Base-by-base conservation (phyloP, 257 asterid genomes). In the Verbena officinalis region DNA sequence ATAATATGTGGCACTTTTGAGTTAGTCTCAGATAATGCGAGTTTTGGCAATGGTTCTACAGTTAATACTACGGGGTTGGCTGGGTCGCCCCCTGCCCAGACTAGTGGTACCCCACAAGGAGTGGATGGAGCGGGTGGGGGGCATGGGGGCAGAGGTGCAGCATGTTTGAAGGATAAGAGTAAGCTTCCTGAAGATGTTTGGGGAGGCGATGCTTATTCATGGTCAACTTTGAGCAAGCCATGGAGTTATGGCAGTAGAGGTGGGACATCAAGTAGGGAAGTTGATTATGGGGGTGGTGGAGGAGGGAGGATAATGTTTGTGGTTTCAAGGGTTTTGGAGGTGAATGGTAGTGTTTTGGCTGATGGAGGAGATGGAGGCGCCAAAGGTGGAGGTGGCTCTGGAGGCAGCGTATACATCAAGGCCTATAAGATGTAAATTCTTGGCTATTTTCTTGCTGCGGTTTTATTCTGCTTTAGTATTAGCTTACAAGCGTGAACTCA, bases 261-360 rank as follows among this genome's bases (percentile, higher is more conserved):
- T 40, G 97, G 96, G 72, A 90, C 96, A 0, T 81, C 93, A 1
- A 90, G 88, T 73, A 80, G 20, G 74, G 95, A 86, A 50, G 65
- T 77, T 56, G 96, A 94, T 67, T 88, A 88, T 57, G 99, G 99
- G n/a, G 99, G 96, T 42, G 99, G 99, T 23, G 99, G 99, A 42
- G 99, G 99, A 42, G 99, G 99, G 69, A 83, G 85, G 80, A 75
- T 94, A 24, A 73, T 68, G 80, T 20, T 90, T 67, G 9, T 76
- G 42, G 83, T 88, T 42, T 49, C 56, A 0, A 72, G 9, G 65
- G 67, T 84, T 67, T 73, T 94, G 76, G 98, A 94, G 72, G 86
- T 94, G 83, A 88, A 91, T 74, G 98, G 96, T 62, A 81, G 75
- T 74, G 71, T 94, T 67, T 76, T 90, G 83, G 96, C 90, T 51